A percentile compares a stretch with the other conserved stretches of the same genome.
phyloP scores from a whole-genome alignment of 2,329 filamentous ascomycete species.

The Aspergillus uvarum region DNA sequence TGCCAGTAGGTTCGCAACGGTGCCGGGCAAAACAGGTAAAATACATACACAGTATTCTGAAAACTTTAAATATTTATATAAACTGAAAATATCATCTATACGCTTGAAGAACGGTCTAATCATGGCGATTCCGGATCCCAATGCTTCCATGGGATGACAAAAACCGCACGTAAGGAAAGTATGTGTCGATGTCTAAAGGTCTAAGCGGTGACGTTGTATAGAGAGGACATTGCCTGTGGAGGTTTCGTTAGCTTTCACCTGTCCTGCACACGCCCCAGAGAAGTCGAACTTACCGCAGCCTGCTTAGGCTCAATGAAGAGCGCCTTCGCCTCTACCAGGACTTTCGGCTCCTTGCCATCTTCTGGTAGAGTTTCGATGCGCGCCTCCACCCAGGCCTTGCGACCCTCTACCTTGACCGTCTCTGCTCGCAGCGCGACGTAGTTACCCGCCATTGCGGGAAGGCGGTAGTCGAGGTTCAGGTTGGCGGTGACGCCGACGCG shows the following conservation, averaged over 20 bases:
- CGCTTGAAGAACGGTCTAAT: constrained; percentile 1
- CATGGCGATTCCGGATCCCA: neutral
- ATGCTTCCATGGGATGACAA: neutral
- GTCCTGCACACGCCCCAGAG: neutral
- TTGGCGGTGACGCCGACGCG: constrained; percentile 80
- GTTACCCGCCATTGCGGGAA: constrained; percentile 71
- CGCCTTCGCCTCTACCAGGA: constrained; percentile 79
- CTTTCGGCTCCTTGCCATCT: constrained; percentile 60
- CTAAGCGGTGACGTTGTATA: neutral
- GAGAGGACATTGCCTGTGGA: neutral
- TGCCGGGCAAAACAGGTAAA: too few species aligned
- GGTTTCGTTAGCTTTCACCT: neutral
- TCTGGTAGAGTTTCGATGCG: constrained; percentile 74
- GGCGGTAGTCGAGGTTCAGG: constrained; percentile 77
- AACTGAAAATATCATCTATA: neutral
- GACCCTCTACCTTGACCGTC: constrained; percentile 82
- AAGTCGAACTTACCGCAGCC: constrained; percentile 63
- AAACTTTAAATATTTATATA: neutral
- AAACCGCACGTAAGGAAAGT: neutral
- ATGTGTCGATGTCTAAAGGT: neutral
- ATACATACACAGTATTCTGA: too few species aligned
- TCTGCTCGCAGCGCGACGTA: constrained; percentile 76
- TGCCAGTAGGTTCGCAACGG: too few species aligned
- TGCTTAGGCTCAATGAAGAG: constrained; percentile 87
- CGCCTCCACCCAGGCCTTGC: constrained; percentile 93